A percentile compares a stretch with the other conserved stretches of the same genome.
Conservation (phyloP, 202 grass and related monocot species). For the Hordeum pubiflorum region DNA sequence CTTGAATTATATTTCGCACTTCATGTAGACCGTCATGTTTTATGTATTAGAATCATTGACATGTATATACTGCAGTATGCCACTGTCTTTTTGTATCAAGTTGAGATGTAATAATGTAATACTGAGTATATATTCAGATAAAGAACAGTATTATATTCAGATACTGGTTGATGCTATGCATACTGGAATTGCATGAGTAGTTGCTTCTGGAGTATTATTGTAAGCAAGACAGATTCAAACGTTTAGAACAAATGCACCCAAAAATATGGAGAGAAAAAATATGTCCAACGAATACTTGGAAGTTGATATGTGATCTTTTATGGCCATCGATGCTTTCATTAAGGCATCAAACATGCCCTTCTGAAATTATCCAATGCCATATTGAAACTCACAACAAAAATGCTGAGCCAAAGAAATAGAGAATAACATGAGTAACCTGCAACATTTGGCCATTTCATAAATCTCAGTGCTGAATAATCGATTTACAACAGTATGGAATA, state of each 20-base stretch:
- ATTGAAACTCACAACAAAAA: not conserved
- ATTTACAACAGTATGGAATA: slow-evolving; percentile 13
- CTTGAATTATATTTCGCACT: not conserved
- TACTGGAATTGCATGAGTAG: not conserved
- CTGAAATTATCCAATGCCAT: not conserved
- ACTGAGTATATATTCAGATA: not conserved
- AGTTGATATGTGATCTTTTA: not conserved
- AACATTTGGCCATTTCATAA: not conserved
- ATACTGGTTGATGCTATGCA: not conserved
- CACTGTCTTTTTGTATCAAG: not conserved
- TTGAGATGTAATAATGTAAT: slow-evolving; percentile 5
- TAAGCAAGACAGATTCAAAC: not conserved
- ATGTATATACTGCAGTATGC: slow-evolving; percentile 19
- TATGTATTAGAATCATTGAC: not conserved
- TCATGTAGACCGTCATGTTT: not conserved
- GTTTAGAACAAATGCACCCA: not conserved
- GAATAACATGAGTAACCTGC: not conserved
- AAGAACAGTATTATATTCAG: not conserved
- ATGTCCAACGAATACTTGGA: not conserved
- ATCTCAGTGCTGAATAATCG: not conserved
- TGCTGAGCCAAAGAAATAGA: not conserved
- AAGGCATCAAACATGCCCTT: not conserved
- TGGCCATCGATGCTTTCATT: not conserved
- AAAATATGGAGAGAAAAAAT: not conserved
- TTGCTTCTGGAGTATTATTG: not conserved